Conservation (phyloP, 2,329 filamentous ascomycete genomes). For the Diaporthe australafricana region DNA sequence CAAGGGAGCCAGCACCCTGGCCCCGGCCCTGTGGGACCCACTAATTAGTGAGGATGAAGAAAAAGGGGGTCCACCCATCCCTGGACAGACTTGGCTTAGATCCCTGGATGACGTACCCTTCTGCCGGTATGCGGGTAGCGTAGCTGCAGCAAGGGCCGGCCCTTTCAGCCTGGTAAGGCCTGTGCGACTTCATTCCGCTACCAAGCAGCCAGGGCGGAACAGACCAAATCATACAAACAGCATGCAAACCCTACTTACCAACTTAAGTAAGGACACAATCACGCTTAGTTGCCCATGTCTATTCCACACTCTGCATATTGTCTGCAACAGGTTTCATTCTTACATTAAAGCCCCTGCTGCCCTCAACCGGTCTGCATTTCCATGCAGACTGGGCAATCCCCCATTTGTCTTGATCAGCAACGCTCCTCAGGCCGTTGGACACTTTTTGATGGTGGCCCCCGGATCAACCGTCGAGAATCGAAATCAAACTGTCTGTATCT, state of each 20-base stretch:
- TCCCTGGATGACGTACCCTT: constrained; percentile 6
- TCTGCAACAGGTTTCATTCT: no score
- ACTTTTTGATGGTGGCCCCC: background rate
- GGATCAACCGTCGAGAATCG: background rate
- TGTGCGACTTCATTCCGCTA: background rate
- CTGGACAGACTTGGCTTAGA: background rate
- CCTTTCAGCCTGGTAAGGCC: background rate
- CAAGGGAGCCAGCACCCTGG: constrained; percentile 10
- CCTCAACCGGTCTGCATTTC: no score
- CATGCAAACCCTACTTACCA: no score
- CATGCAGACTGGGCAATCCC: no score
- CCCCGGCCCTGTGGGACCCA: background rate
- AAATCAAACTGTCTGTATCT: background rate
- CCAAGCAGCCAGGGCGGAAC: no score
- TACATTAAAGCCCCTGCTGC: no score
- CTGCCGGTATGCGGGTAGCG: no score
- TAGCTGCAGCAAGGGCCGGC: constrained; percentile 1
- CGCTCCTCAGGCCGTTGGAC: background rate
- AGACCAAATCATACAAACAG: no score
- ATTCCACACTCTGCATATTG: no score
- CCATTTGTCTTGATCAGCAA: no score
- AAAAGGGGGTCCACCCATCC: constrained; percentile 15
- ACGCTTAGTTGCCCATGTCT: no score
- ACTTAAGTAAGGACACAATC: no score
- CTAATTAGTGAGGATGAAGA: background rate